Base-by-base conservation (phyloP, 306 rosid species). In the Ormosia emarginata region DNA sequence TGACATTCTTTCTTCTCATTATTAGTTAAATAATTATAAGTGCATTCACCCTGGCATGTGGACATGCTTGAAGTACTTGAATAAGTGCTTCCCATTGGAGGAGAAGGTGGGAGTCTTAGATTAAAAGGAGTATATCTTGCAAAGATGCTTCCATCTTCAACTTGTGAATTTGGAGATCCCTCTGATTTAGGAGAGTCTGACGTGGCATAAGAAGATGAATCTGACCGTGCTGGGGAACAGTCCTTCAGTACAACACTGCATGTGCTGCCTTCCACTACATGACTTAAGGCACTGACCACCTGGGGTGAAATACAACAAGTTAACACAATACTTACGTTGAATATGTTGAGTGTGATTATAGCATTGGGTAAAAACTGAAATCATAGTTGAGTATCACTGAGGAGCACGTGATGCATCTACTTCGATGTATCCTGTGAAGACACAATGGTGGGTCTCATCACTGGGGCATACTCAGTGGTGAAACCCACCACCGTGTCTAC, bases 281-380 rank as follows among this genome's bases (percentile, higher is more conserved):
- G 50, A 33, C 13, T 66, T 11, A 93, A 86, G 72, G 84, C 88
- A 62, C 74, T 57, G 0, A 90, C 92, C 65, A 93, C 93, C 98
- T 93, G 71, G 46, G 17, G n/a, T 41, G 57, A 79, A 49, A 58
- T 66, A 2, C 66, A 40, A 17, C 24, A 4, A 52, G 4, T 49
- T 44, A 30, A 13, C n/a, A 11, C 10, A 6, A 32, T 36, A 7
- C 36, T 3, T 47, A 7, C 3, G 36, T 34, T 36, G 34, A 52
- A 34, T 30, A 59, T 7, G 11, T 8, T 36, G 70, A 11, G 1
- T 64, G 12, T 30, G 3, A 6, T 14, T 61, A 13, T 64, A 46
- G 5, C 5, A 68, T 2, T 68, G 39, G 24, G 39, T 43, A n/a
- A n/a, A n/a, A n/a, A n/a, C n/a, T n/a, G n/a, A n/a, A n/a, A n/a